Evolutionary conservation across 495 filamentous ascomycete species (phyloP), one percentile per base, ranked within the genome.

Genomic region (Aspergillus kassunensis): DNA sequence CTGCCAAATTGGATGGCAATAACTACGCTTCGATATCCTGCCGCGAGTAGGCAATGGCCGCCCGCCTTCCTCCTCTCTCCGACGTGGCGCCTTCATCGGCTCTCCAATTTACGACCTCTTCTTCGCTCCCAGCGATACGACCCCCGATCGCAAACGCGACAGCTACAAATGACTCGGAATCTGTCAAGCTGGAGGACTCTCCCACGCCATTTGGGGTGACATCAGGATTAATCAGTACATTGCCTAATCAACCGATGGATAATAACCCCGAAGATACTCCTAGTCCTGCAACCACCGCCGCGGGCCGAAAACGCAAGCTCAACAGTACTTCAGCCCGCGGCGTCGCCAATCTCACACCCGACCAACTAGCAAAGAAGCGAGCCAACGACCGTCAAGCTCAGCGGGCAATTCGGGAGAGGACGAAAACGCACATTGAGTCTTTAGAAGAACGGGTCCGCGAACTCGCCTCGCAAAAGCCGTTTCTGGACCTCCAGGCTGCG

Each of bases 311-410:
- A 54, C 74, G 77, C 60, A 77, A 77, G 49, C 57, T 75, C 47
- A 74, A 71, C 47, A 73, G 66, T 56, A 67, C 71, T 8, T 83
- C 80, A n/a, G 79, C 81, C 21, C 74, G 86, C 49, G 84, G 84
- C 33, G 85, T 90, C 16, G 82, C 84, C 45, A 88, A 84, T 51
- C 78, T 90, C 54, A 87, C 83, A 11, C 80, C 82, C n/a, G 78
- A 83, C 20, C 86, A 90, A 62, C 73, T 88, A 41, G 84, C 79
- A 6, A 81, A 86, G 61, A 96, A 96, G 68, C 80, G 90, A 49
- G 89, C 88, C 61, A 95, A 95, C 67, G 90, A 96, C 63, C 81
- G 90, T 34, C 88, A 91, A 68, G 90, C 90, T 15, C 90, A 96
- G 65, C 81, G 88, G 43, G 88, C 88, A 15, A 96, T 95, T 51